A percentile compares a stretch with the other conserved stretches of the same genome.
These are phyloP conservation scores for Houttuynia cordata DNA, from an alignment of 164 flowering plant genomes.

Conservation along the genomic window DNA sequence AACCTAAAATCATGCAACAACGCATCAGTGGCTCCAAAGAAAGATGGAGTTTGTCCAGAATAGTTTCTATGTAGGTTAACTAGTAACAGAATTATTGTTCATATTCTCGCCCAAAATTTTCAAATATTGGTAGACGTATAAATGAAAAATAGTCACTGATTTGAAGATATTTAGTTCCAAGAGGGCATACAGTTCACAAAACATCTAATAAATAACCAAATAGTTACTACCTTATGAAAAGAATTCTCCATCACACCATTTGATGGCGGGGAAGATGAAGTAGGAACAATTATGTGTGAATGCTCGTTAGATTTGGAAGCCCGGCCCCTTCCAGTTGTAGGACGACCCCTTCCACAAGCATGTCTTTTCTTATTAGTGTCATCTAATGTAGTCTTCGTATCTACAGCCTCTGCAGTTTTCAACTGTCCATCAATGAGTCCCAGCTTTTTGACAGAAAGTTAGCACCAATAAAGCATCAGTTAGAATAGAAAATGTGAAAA, in stretches of 20 bases:
- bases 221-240: constrained; percentile 33
- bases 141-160: too few relatives aligned
- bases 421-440: constrained; percentile 37
- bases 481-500: background rate
- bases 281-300: constrained; percentile 18
- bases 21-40: background rate
- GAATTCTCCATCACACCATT: constrained; percentile 68
- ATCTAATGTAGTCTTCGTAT: constrained; percentile 24
- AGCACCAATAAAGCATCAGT: background rate
- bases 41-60: background rate
- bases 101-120: background rate
- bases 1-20: background rate
- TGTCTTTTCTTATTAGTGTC: constrained; percentile 58
- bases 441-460: constrained; percentile 15
- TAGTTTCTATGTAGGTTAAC: too few relatives aligned
- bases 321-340: constrained; percentile 63
- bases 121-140: background rate
- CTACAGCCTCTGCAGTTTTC: constrained; percentile 26
- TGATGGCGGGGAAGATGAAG: constrained; percentile 21
- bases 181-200: background rate
- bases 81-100: background rate
- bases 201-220: background rate
- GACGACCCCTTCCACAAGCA: constrained; percentile 67
- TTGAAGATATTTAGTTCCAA: background rate
- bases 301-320: constrained; percentile 50